Evolutionary conservation across 2,329 filamentous ascomycete species (phyloP).

Genomic region (Epichloe sp.): DNA sequence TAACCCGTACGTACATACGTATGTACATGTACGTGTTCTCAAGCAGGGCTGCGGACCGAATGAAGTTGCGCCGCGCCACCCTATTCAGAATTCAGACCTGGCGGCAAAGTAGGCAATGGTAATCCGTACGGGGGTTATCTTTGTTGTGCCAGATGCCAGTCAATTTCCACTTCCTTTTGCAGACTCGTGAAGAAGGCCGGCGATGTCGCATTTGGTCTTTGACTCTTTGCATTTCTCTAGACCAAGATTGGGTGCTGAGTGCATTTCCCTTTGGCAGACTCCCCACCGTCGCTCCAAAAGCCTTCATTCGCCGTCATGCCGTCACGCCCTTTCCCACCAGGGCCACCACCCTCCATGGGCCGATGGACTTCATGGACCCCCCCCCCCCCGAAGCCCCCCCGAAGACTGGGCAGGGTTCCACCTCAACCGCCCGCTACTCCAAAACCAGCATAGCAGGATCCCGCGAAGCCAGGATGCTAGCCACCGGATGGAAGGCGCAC

Average conservation of each 20-base stretch:
- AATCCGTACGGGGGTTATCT: no score
- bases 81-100: no score
- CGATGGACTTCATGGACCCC: neutral
- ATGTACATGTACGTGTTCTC: no score
- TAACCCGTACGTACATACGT: no score
- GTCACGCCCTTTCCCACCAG: neutral
- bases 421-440: conserved; percentile 5
- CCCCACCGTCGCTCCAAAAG: neutral
- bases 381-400: neutral
- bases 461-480: conserved; percentile 2
- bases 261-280: neutral
- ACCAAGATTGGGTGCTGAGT: neutral
- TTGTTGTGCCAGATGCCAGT: no score
- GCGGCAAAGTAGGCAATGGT: no score
- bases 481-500: neutral
- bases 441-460: conserved; percentile 3
- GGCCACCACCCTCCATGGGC: neutral
- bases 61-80: neutral
- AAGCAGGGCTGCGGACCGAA: neutral
- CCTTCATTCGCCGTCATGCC: neutral
- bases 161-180: neutral
- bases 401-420: conserved; percentile 4
- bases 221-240: neutral
- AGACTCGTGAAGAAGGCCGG: neutral
- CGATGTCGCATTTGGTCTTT: neutral